Conservation (phyloP, 2,329 filamentous ascomycete genomes). For the Pyricularia sp. region DNA sequence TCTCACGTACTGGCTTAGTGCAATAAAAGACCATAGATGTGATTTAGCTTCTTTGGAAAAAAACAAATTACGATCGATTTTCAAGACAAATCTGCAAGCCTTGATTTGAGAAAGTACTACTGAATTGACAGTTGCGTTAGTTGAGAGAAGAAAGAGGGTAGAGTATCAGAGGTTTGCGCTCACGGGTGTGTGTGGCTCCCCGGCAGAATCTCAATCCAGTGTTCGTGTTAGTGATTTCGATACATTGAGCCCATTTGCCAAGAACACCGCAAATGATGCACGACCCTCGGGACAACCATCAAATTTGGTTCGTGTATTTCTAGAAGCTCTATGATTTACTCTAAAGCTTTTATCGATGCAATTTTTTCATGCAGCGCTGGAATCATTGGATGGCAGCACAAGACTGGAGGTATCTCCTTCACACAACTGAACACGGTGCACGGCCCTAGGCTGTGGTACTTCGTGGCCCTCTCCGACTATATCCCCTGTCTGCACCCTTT, state of each 20-base stretch:
- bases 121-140: neutral
- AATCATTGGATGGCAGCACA: neutral
- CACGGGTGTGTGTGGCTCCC: neutral
- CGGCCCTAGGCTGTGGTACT: constrained; percentile 13
- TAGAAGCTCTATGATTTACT: neutral
- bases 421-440: constrained; percentile 13
- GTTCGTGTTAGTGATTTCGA: neutral
- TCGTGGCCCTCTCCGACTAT: constrained; percentile 13
- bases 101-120: no score
- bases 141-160: neutral
- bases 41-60: neutral
- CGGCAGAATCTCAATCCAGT: neutral
- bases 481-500: neutral
- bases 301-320: neutral
- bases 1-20: neutral
- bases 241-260: neutral
- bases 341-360: neutral
- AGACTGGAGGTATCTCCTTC: constrained; percentile 13
- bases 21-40: neutral
- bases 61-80: no score
- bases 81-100: no score
- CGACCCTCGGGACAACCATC: neutral
- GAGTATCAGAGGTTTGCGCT: neutral
- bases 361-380: neutral
- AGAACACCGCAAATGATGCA: neutral